These are phyloP conservation scores for Psophocarpus tetragonolobus DNA, from an alignment of 306 rosid genomes.

Conservation along the genomic window DNA sequence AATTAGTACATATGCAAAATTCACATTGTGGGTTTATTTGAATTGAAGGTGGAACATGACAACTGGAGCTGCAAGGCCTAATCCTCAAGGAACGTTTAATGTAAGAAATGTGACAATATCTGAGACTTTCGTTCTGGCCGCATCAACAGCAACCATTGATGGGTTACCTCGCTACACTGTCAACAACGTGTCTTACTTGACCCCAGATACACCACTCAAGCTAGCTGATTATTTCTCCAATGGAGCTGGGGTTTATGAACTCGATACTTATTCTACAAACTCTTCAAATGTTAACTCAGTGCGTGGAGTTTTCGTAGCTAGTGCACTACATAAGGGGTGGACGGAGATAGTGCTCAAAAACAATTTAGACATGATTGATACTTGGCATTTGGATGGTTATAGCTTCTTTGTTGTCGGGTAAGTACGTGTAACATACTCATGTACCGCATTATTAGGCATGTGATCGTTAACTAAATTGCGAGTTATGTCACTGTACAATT, in stretches of 20 bases:
- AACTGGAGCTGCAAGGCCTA: constrained; percentile 86
- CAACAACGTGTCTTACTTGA: constrained; percentile 74
- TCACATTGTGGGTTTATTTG: background rate
- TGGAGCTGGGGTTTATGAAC: constrained; percentile 62
- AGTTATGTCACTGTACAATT: background rate
- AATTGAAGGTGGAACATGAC: constrained; percentile 77
- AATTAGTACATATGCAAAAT: background rate
- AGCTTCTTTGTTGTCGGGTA: constrained; percentile 79
- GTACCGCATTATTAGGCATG: background rate
- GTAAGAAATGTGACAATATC: constrained; percentile 67
- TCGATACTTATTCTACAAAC: constrained; percentile 56
- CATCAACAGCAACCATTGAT: constrained; percentile 36
- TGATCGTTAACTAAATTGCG: background rate
- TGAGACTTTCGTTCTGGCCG: constrained; percentile 62
- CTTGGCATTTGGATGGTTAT: constrained; percentile 91
- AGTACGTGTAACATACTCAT: constrained; percentile 37
- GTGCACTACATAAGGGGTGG: constrained; percentile 68
- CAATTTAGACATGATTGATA: constrained; percentile 44
- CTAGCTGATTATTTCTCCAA: constrained; percentile 66
- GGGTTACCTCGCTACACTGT: constrained; percentile 43
- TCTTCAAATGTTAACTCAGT: constrained; percentile 47
- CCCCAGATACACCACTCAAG: constrained; percentile 67
- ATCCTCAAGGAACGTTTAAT: constrained; percentile 84
- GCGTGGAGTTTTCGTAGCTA: constrained; percentile 61
- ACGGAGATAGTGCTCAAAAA: constrained; percentile 68